Conservation (phyloP, 1,139 yeast genomes). For the Diutina ranongensis region DNA sequence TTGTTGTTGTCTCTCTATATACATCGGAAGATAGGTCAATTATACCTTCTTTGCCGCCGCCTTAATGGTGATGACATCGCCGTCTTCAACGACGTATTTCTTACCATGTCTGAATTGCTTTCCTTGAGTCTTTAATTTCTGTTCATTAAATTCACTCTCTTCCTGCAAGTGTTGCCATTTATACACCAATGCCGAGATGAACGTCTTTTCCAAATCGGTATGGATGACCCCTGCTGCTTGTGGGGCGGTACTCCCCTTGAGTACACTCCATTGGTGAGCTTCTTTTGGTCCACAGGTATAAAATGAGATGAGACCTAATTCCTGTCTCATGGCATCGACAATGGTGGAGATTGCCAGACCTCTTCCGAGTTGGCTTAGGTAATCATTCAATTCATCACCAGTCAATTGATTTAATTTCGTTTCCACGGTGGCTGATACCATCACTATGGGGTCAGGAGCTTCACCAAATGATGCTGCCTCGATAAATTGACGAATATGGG, state of each 20-base stretch:
- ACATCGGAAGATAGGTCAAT: no score
- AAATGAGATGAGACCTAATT: conserved; percentile 44
- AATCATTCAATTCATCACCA: conserved; percentile 9
- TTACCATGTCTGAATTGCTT: conserved; percentile 55
- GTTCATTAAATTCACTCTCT: conserved; percentile 32
- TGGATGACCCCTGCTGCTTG: conserved; percentile 13
- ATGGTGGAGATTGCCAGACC: conserved; percentile 33
- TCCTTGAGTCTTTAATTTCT: conserved; percentile 30
- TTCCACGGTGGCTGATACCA: conserved; percentile 55
- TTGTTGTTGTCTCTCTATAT: neutral
- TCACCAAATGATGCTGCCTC: conserved; percentile 43
- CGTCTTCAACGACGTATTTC: conserved; percentile 62
- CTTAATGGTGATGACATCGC: conserved; percentile 61
- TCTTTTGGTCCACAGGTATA: conserved; percentile 13
- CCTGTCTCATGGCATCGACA: conserved; percentile 52
- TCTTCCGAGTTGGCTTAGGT: conserved; percentile 13
- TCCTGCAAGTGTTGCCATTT: conserved; percentile 52
- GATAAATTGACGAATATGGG: conserved; percentile 40
- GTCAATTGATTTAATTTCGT: conserved; percentile 21
- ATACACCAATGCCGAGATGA: conserved; percentile 12
- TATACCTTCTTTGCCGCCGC: conserved; percentile 17
- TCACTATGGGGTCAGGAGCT: conserved; percentile 21
- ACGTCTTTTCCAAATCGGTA: conserved; percentile 11
- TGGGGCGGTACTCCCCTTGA: conserved; percentile 12
- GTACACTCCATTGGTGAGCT: conserved; percentile 13